Conservation (phyloP, 306 rosid genomes). For the Cyclanthera cordifolia region DNA sequence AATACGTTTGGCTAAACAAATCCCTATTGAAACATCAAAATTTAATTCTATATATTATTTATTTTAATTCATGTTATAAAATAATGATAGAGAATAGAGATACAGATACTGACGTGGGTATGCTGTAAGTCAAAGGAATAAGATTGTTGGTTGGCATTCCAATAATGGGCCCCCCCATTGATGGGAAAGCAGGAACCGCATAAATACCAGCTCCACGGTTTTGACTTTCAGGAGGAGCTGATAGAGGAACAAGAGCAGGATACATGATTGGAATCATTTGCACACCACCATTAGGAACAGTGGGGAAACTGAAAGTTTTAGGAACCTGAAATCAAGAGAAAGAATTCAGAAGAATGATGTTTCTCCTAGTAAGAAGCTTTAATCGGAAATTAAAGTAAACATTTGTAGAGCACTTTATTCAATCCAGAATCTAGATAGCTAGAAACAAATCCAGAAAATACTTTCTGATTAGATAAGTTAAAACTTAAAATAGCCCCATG, state of each 20-base stretch:
- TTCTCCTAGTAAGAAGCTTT: neutral
- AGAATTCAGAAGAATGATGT: neutral
- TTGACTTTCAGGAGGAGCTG: constrained; percentile 34
- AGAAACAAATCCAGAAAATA: neutral
- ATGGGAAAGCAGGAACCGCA: constrained; percentile 64
- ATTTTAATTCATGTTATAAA: neutral
- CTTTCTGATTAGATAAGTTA: neutral
- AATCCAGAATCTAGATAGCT: neutral
- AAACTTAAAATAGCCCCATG: neutral
- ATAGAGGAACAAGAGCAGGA: constrained; percentile 53
- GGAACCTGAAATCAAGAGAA: constrained; percentile 40
- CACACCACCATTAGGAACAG: constrained; percentile 39
- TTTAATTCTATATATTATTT: neutral
- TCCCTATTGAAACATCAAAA: neutral
- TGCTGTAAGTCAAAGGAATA: constrained; percentile 71
- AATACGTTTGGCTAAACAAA: neutral
- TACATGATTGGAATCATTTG: constrained; percentile 59
- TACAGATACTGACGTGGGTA: constrained; percentile 55
- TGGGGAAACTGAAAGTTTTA: constrained; percentile 23
- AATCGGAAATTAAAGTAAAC: neutral
- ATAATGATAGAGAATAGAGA: neutral
- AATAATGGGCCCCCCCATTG: constrained; percentile 52
- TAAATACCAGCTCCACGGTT: constrained; percentile 86
- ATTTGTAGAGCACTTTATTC: neutral
- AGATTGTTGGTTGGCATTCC: constrained; percentile 55